phyloP scores from a whole-genome alignment of 1,139 yeast species.

The Debaryomyces psychrophilus region DNA sequence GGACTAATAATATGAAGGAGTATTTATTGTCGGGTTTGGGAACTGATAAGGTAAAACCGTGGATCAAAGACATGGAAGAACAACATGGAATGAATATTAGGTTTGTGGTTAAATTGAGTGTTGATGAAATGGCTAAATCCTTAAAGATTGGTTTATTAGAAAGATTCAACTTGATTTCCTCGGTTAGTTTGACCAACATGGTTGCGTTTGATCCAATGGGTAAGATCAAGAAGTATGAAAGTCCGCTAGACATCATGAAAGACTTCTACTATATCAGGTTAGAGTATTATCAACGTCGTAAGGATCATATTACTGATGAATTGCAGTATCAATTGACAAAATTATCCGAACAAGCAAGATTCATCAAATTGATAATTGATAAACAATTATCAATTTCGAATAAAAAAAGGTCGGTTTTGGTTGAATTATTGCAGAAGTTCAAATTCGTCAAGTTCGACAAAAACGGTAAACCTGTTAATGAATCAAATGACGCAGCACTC shows the following conservation, averaged over 20 bases:
- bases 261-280: conserved; percentile 87
- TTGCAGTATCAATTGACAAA: conserved; percentile 75
- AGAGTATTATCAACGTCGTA: conserved; percentile 88
- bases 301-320: conserved; percentile 72
- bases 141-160: conserved; percentile 75
- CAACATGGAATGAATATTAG: conserved; percentile 84
- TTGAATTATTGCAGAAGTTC: conserved; percentile 60
- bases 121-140: conserved; percentile 84
- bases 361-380: conserved; percentile 87
- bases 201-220: conserved; percentile 96
- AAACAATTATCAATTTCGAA: conserved; percentile 70
- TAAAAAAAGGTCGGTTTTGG: conserved; percentile 66
- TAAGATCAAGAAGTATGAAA: conserved; percentile 78
- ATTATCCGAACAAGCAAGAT: conserved; percentile 83
- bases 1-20: conserved; percentile 92
- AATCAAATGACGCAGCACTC: conserved; percentile 20
- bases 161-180: conserved; percentile 74
- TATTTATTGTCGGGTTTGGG: conserved; percentile 79
- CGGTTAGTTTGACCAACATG: conserved; percentile 81
- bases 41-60: conserved; percentile 67
- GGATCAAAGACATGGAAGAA: conserved; percentile 96
- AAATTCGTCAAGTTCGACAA: conserved; percentile 80
- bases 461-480: conserved; percentile 55
- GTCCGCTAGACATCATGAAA: conserved; percentile 72
- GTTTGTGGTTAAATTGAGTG: conserved; percentile 73